phyloP scores from a whole-genome alignment of 139 green algal genomes.

The Deuterostichococcus epilithicus region DNA sequence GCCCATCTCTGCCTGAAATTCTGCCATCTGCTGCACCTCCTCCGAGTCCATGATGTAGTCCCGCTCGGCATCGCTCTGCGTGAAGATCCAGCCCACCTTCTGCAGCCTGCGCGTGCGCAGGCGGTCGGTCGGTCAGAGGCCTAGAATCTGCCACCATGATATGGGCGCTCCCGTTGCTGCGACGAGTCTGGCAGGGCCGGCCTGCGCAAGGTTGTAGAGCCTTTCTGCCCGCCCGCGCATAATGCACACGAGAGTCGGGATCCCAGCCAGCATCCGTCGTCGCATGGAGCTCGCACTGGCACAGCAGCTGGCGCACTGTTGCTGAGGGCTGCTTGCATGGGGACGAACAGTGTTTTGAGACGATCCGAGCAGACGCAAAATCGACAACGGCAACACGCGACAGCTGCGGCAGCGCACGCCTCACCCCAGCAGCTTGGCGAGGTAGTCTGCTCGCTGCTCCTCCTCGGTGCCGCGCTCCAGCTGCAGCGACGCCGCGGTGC shows the following conservation, averaged over 20 bases:
- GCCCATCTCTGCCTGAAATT: slow-evolving; percentile 62
- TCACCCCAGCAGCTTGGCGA: slow-evolving; percentile 61
- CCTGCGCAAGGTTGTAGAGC: too few relatives aligned
- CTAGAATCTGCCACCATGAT: too few relatives aligned
- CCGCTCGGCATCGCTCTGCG: slow-evolving; percentile 64
- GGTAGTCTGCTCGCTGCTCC: slow-evolving; percentile 55
- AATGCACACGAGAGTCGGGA: too few relatives aligned
- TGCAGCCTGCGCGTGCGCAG: slow-evolving; percentile 31
- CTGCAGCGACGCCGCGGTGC: slow-evolving; percentile 43
- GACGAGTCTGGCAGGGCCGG: too few relatives aligned
- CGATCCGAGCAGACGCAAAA: too few relatives aligned
- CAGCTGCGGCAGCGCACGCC: background rate
- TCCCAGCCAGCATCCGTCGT: too few relatives aligned
- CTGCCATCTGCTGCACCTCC: slow-evolving; percentile 79
- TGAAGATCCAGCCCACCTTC: slow-evolving; percentile 90
- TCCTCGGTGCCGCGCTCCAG: slow-evolving; percentile 55
- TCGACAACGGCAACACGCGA: background rate
- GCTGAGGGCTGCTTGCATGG: background rate
- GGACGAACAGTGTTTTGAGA: slow-evolving; percentile 15
- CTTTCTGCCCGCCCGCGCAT: too few relatives aligned
- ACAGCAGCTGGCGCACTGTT: too few relatives aligned
- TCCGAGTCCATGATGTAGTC: slow-evolving; percentile 84
- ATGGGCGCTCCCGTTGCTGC: too few relatives aligned
- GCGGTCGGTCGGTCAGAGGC: too few relatives aligned
- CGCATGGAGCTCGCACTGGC: too few relatives aligned